These are phyloP conservation scores for Candida hungchunana DNA, from an alignment of 805 yeast genomes.

Conservation along the genomic window DNA sequence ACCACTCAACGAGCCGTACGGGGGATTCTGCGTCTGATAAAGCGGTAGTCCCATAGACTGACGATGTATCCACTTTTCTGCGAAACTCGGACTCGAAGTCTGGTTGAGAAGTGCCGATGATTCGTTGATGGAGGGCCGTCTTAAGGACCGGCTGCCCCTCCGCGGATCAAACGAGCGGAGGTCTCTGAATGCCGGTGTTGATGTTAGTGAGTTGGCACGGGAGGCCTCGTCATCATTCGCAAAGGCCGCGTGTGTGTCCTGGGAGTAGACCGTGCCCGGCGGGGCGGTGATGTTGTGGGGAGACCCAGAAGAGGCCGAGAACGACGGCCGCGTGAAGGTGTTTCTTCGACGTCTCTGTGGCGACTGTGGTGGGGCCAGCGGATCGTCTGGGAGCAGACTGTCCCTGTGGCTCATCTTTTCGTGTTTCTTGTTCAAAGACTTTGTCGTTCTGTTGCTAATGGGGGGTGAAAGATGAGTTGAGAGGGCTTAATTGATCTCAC, in stretches of 20 bases:
- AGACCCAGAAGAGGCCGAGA: constrained; percentile 5
- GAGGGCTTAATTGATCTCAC: no score
- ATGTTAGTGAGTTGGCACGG: constrained; percentile 9
- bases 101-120: no score
- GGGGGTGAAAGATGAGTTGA: no score
- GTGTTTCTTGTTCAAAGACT: no score
- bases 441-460: no score
- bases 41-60: constrained; percentile 11
- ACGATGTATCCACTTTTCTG: constrained; percentile 27
- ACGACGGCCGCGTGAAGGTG: constrained; percentile 4
- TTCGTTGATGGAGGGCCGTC: constrained; percentile 2
- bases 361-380: constrained; percentile 3
- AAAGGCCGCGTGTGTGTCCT: constrained; percentile 2
- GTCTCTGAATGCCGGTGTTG: constrained; percentile 14
- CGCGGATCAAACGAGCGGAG: constrained; percentile 16
- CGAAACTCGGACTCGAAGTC: constrained; percentile 21
- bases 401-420: constrained; percentile 3
- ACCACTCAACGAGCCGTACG: constrained; percentile 5
- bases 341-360: constrained; percentile 4
- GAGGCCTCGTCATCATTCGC: constrained; percentile 6
- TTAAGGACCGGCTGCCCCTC: constrained; percentile 6
- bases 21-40: constrained; percentile 5
- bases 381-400: constrained; percentile 7
- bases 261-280: constrained; percentile 4
- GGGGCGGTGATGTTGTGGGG: constrained; percentile 2